Percentiles rank a stretch among this genome's conserved stretches.
Conservation (phyloP, 257 asterid species). For the Cordia subcordata region DNA sequence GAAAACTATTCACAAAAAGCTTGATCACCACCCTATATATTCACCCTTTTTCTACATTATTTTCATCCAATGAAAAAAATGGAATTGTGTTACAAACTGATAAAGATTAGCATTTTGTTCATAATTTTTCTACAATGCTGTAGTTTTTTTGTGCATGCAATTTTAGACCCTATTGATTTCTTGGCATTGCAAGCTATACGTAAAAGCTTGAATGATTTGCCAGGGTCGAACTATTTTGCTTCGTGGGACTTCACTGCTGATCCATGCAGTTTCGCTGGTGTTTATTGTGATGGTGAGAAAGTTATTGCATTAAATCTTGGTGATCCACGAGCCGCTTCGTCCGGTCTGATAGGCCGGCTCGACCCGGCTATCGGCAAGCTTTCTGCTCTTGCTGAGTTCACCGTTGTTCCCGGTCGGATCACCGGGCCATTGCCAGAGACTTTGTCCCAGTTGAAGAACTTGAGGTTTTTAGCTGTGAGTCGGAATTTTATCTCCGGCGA, state of each 20-base stretch:
- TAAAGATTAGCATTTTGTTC: neutral
- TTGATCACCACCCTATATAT: constrained; percentile 27
- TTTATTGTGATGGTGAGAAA: constrained; percentile 57
- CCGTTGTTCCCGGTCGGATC: constrained; percentile 71
- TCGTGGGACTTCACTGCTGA: constrained; percentile 96
- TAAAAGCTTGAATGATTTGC: constrained; percentile 60
- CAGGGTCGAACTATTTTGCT: constrained; percentile 66
- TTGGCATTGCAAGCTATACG: constrained; percentile 79
- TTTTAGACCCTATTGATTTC: constrained; percentile 80
- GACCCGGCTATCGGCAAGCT: constrained; percentile 62
- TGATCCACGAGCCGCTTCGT: constrained; percentile 83
- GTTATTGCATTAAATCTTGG: constrained; percentile 82
- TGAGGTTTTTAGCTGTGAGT: constrained; percentile 52
- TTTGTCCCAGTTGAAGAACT: constrained; percentile 34
- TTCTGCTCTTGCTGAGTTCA: constrained; percentile 50
- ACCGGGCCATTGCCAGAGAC: constrained; percentile 50
- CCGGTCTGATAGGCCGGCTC: constrained; percentile 55
- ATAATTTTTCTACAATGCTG: constrained; percentile 16
- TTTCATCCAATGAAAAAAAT: constrained; percentile 18
- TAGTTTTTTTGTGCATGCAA: constrained; percentile 30
- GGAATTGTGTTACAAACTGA: constrained; percentile 12
- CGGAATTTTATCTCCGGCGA: constrained; percentile 55
- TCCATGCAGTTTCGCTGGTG: constrained; percentile 84
- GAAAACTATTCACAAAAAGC: constrained; percentile 29
- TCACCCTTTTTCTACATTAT: constrained; percentile 1